phyloP scores from a whole-genome alignment of 2,329 filamentous ascomycete genomes.

The Knufia fluminis region DNA sequence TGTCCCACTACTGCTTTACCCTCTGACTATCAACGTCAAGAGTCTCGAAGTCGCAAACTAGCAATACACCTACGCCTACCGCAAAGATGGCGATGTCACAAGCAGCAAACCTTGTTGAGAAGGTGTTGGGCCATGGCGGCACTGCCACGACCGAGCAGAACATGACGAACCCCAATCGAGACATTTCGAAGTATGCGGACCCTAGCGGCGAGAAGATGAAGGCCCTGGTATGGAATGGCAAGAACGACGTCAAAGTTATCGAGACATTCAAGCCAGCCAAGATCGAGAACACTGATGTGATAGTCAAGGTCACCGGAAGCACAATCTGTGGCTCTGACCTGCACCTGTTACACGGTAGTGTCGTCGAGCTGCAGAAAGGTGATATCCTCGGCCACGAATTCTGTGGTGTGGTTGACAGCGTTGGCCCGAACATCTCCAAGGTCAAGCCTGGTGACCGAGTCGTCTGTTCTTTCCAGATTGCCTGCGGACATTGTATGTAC shows the following conservation, averaged over 20 bases:
- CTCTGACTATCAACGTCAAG: too few species aligned
- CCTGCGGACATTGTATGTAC: constrained; percentile 58
- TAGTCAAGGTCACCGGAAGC: constrained; percentile 64
- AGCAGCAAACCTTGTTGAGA: constrained; percentile 59
- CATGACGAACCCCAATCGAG: constrained; percentile 53
- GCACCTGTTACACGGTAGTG: constrained; percentile 41
- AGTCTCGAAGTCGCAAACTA: too few species aligned
- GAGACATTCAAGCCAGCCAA: constrained; percentile 62
- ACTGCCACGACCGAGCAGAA: constrained; percentile 60
- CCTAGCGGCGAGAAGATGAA: constrained; percentile 58
- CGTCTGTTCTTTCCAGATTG: constrained; percentile 80
- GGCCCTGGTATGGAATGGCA: constrained; percentile 72
- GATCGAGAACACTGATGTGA: constrained; percentile 65
- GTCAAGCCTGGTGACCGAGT: constrained; percentile 57
- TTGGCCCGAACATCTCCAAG: constrained; percentile 47
- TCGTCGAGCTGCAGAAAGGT: constrained; percentile 53
- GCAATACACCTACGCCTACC: neutral
- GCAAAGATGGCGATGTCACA: constrained; percentile 50
- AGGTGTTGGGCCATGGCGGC: constrained; percentile 57
- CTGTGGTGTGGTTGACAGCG: constrained; percentile 43
- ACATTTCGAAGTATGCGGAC: constrained; percentile 44
- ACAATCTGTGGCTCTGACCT: constrained; percentile 55
- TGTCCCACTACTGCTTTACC: too few species aligned
- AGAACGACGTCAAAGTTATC: constrained; percentile 66
- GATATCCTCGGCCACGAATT: constrained; percentile 58